Evolutionary conservation across 2,329 filamentous ascomycete species (phyloP), one percentile per base, ranked within the genome.

Genomic region (Penicillium sp.): DNA sequence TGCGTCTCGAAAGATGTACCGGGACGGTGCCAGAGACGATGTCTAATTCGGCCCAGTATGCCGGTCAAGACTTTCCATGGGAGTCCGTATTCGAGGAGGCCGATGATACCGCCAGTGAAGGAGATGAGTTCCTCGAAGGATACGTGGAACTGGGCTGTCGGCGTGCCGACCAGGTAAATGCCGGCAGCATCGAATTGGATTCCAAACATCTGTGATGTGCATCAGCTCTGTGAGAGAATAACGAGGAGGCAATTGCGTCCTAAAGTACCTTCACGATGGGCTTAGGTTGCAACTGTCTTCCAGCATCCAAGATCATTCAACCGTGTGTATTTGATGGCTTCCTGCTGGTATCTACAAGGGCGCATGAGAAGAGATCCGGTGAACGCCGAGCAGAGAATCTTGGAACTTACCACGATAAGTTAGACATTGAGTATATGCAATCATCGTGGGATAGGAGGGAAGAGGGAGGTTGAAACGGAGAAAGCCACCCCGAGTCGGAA

Each of bases 141-240:
- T 11, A 53, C 20, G 38, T 51, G 48, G 33, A 53, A 45, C 34
- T 53, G 48, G 10, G 44, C 39, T 9, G 39, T 45, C 7, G 38
- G 37, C 9, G 50, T 53, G 26, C 50, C 50, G 39, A 53, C 45
- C 20, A 51, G 45, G 36, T 53, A 53, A 30, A 45, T 48, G 16
- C 48, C 50, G 6, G 48, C 48, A 16, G 47, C 39, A 18, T 53
- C 50, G 29, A 53, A 51, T 43, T 53, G 50, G 25, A 53, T 49
- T 16, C 29, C 40, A 41, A 53, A 53, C 44, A 48, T 48, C 36
- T 42, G 17, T 19, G 23, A n/a, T n/a, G n/a, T n/a, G n/a, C n/a
- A n/a, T n/a, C n/a, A n/a, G n/a, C n/a, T n/a, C n/a, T n/a, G n/a
- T n/a, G n/a, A n/a, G n/a, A n/a, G n/a, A n/a, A n/a, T n/a, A n/a